phyloP scores from a whole-genome alignment of 495 filamentous ascomycete species.

The Chlorociboria aeruginascens region DNA sequence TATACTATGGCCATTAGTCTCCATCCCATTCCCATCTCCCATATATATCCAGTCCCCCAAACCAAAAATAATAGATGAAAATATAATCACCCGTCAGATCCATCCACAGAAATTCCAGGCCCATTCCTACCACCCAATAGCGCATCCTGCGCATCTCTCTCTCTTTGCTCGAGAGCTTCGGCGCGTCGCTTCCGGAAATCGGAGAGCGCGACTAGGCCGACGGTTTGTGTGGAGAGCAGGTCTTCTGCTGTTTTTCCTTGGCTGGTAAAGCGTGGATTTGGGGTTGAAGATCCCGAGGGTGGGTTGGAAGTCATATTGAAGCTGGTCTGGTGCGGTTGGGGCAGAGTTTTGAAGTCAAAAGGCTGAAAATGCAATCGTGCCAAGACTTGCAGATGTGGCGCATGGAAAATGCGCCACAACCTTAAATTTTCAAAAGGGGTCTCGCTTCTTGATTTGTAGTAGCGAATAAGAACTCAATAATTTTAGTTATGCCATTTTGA shows the following conservation, averaged over 20 bases:
- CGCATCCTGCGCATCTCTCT: slow-evolving; percentile 63
- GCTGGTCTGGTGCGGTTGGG: neutral
- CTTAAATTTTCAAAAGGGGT: too few species aligned
- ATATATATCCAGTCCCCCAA: slow-evolving; percentile 3
- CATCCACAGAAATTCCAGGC: slow-evolving; percentile 34
- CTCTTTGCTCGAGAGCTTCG: slow-evolving; percentile 84
- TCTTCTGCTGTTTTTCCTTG: slow-evolving; percentile 77
- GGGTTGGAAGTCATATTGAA: slow-evolving; percentile 12
- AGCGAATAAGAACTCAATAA: too few species aligned
- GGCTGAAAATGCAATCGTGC: neutral
- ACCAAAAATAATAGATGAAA: too few species aligned
- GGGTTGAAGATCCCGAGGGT: slow-evolving; percentile 34
- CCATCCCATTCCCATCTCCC: neutral
- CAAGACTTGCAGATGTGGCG: too few species aligned
- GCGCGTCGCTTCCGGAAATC: slow-evolving; percentile 97
- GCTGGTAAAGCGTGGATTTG: slow-evolving; percentile 56
- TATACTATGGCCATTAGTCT: slow-evolving; percentile 37
- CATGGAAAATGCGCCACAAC: too few species aligned
- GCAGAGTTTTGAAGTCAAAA: neutral
- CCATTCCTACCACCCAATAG: slow-evolving; percentile 34
- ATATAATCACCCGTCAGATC: slow-evolving; percentile 37
- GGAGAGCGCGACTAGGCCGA: slow-evolving; percentile 80
- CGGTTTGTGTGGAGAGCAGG: slow-evolving; percentile 82
- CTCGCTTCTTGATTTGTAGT: too few species aligned
- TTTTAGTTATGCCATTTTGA: too few species aligned